Evolutionary conservation across 345 rosid species (phyloP), one percentile per base, ranked within the genome.

Genomic region (Fremontodendron californicum): DNA sequence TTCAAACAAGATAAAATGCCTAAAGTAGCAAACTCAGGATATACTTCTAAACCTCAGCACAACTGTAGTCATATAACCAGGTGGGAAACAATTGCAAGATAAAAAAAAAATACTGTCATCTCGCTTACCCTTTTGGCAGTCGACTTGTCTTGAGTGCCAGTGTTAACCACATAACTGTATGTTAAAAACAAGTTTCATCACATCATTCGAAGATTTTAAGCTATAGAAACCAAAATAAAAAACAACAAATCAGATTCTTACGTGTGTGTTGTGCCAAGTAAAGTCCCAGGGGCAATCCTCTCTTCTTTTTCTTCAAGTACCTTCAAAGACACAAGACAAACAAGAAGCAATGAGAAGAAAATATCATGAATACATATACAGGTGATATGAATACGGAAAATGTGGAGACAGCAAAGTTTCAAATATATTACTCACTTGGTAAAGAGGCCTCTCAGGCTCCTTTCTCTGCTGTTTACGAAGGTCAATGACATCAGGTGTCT

Each of bases 401-500:
- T 42, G n/a, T 9, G 49, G 21, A 52, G 19, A 52, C 19, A 58
- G 23, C 8, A 42, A 35, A 80, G 33, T 18, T 62, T 64, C 39
- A 42, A 73, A 76, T 23, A 25, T 25, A 52, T 78, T 40, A 87
- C 88, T 78, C 78, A 95, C 99, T 81, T 92, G 94, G 79, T 93
- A 92, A 64, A 92, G 91, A 82, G 98, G 87, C 85, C 90, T 92
- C 69, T 93, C 98, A 19, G 97, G 91, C 77, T 95, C 99, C 91
- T 95, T 95, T 81, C 97, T 90, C 85, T 95, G 99, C 85, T 92
- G 98, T 83, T 95, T 95, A 74, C 99, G 93, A 51, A 95, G 98
- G 70, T 95, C 99, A 49, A 95, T 95, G 23, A 93, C 99, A 84
- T 95, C 98, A 2, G 98, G 99, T 69, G 99, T 95, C 86, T 95